Evolutionary conservation across 1,284 basidiomycete genomes (phyloP), one percentile per base, ranked within the genome.

Genomic region (Irpex sp.): DNA sequence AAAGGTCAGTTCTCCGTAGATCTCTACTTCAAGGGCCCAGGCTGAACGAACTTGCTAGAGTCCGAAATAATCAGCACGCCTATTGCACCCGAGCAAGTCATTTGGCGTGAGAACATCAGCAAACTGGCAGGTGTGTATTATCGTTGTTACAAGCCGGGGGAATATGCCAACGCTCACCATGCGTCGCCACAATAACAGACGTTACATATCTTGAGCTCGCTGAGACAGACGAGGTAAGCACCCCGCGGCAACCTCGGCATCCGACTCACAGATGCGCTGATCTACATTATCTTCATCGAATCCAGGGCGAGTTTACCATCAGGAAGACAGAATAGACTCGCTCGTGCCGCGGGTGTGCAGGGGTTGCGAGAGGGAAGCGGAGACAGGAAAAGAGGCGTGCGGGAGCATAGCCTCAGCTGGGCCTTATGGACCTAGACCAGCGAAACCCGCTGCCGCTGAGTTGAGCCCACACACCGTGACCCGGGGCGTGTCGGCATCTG

Each of bases 41-140:
- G 26, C 26, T 26, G 26, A 26, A 26, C 26, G 26, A 26, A 26
- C 26, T 26, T 26, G 26, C 26, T 57, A 60, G 62, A 63, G 37
- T 39, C 31, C 46, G 47, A 63, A 37, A 31, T 37, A 21, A 43
- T 55, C 21, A 19, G 11, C 36, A 58, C 39, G 50, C 50, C 57
- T 17, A 33, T 59, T 33, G 49, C 50, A 33, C 37, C 51, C 31
- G 57, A 59, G 61, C n/a, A 51, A 50, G 50, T 63, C 53, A 26
- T 54, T 46, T 56, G 61, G 61, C 61, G 61, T 21, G 49, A 63
- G 50, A 63, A 59, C 39, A 15, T 63, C 36, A 33, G 35, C 57
- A 59, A 63, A 37, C 49, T 56, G 13, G 5, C 19, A 17, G 26
- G 56, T 58, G 54, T 15, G 54, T 57, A 43, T 43, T 15, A 9